Percentiles rank a stretch among this genome's conserved stretches.
These are phyloP conservation scores for Aspergillus sclerotioniger DNA, from an alignment of 495 filamentous ascomycete genomes.

Conservation along the genomic window DNA sequence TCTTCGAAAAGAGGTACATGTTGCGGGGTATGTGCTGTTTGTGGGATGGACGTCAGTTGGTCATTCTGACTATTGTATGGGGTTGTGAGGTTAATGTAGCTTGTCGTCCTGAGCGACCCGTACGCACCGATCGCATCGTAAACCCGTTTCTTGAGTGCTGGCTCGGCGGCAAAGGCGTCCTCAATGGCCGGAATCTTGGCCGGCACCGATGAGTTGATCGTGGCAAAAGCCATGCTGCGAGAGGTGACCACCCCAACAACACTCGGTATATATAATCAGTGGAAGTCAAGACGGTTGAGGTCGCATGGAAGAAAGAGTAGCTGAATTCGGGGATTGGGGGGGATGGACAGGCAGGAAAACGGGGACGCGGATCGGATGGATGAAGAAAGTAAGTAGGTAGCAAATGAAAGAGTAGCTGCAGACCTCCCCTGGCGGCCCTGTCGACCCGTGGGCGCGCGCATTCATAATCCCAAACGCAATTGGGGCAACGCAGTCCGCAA, in stretches of 20 bases:
- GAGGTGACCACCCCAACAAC: conserved; percentile 6
- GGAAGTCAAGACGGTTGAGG: conserved; percentile 1
- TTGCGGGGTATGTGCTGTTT: conserved; percentile 38
- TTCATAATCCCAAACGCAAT: background rate
- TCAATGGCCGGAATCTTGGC: conserved; percentile 37
- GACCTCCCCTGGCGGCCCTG: conserved; percentile 10
- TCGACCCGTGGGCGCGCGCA: conserved; percentile 6
- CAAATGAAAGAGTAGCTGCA: background rate
- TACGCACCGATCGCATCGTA: conserved; percentile 51
- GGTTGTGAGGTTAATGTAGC: background rate
- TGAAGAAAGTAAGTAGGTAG: conserved; percentile 1
- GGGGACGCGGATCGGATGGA: conserved; percentile 1
- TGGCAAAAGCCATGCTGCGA: conserved; percentile 43
- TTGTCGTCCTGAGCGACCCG: background rate
- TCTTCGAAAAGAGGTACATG: conserved; percentile 45
- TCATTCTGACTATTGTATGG: background rate
- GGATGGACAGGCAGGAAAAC: conserved; percentile 2
- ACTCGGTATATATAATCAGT: conserved; percentile 11
- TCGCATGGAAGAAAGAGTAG: background rate
- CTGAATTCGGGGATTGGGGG: background rate
- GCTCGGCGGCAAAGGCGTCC: conserved; percentile 45
- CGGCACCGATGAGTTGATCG: conserved; percentile 36
- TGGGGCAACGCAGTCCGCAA: background rate
- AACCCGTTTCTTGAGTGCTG: conserved; percentile 43
- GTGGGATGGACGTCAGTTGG: conserved; percentile 11